Percentiles rank a stretch among this genome's conserved stretches.
Conservation (phyloP, 148 eudicot genomes). For the Hydrangea macrophylla region DNA sequence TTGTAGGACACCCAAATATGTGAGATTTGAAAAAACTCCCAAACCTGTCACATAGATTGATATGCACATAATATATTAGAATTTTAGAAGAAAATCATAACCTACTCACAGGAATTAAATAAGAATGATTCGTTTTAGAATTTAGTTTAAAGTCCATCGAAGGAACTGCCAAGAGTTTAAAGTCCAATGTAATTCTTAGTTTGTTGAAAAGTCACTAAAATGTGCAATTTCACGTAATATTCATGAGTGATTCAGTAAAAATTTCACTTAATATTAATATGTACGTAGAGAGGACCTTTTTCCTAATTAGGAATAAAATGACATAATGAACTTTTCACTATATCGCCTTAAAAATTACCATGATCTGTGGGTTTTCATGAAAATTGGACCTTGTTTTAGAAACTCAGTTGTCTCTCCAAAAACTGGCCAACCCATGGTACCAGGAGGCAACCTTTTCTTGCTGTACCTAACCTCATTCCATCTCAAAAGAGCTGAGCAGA, state of each 20-base stretch:
- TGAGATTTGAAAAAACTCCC: slow-evolving; percentile 91
- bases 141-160: background rate
- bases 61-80: too few relatives aligned
- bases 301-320: too few relatives aligned
- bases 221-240: too few relatives aligned
- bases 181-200: too few relatives aligned
- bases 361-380: slow-evolving; percentile 83
- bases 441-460: slow-evolving; percentile 85
- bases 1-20: slow-evolving; percentile 86
- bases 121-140: too few relatives aligned
- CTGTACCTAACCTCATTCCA: slow-evolving; percentile 84
- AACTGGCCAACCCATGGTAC: slow-evolving; percentile 98
- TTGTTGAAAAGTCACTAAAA: too few relatives aligned
- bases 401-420: slow-evolving; percentile 97
- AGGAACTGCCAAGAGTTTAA: background rate
- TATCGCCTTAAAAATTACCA: slow-evolving; percentile 37
- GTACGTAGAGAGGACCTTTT: too few relatives aligned
- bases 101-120: too few relatives aligned
- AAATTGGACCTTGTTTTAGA: slow-evolving; percentile 83
- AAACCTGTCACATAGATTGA: slow-evolving; percentile 65
- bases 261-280: background rate
- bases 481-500: slow-evolving; percentile 56
- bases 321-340: background rate
- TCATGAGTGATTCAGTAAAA: background rate
- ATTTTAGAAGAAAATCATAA: background rate